A percentile compares a stretch with the other conserved stretches of the same genome.
Conservation (phyloP, 1,139 yeast genomes). For the Schizosaccharomyces versatilis region DNA sequence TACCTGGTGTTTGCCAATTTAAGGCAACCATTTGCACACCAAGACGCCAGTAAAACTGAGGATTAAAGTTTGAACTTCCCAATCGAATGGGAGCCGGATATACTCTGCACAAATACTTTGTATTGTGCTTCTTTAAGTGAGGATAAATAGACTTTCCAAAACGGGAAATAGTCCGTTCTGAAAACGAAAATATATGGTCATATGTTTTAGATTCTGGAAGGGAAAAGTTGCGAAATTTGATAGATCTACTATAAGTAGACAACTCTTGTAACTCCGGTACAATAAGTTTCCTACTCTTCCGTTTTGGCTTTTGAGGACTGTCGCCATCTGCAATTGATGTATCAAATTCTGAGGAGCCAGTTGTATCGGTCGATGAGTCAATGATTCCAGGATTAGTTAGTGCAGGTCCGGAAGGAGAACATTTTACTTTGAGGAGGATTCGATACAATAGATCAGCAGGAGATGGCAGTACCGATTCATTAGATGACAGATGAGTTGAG, state of each 20-base stretch:
- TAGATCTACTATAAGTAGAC: slow-evolving; percentile 49
- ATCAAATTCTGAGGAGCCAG: slow-evolving; percentile 8
- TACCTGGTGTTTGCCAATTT: slow-evolving; percentile 63
- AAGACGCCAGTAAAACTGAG: slow-evolving; percentile 53
- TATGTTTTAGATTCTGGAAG: slow-evolving; percentile 63
- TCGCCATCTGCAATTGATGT: background rate
- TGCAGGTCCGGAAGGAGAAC: background rate
- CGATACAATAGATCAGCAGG: slow-evolving; percentile 49
- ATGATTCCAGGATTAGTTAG: background rate
- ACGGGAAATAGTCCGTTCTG: slow-evolving; percentile 44
- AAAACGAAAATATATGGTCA: slow-evolving; percentile 70
- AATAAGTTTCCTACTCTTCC: background rate
- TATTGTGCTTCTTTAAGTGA: slow-evolving; percentile 49
- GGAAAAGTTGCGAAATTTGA: slow-evolving; percentile 60
- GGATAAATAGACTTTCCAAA: slow-evolving; percentile 42
- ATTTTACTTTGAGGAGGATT: slow-evolving; percentile 58
- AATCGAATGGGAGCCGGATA: slow-evolving; percentile 68
- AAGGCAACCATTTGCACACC: slow-evolving; percentile 93
- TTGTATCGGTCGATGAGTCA: slow-evolving; percentile 20
- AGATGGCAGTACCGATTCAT: slow-evolving; percentile 31
- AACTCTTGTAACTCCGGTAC: slow-evolving; percentile 27
- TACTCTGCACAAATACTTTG: slow-evolving; percentile 51
- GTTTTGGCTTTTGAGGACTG: background rate
- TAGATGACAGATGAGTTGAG: slow-evolving; percentile 21
- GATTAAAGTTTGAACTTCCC: slow-evolving; percentile 60